Base-by-base conservation (phyloP, 495 filamentous ascomycete species). In the Aspergillus campestris region DNA sequence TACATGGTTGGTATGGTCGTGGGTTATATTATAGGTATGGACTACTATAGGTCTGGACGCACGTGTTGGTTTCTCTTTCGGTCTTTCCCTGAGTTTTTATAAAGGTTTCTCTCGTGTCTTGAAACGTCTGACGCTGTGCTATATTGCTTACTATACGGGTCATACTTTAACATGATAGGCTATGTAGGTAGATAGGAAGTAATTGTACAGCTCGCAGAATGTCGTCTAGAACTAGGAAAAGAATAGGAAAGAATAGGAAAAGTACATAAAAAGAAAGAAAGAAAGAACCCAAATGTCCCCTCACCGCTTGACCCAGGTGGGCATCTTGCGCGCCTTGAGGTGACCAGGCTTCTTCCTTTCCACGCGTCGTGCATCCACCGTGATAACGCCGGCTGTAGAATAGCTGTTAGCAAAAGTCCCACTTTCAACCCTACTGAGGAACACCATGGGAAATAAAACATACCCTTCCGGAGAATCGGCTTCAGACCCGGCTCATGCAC, bases 341-440 rank as follows among this genome's bases (percentile, higher is more conserved):
- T 86, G 83, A 53, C 92, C 92, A 18, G 89, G 79, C 80, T 99
- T 99, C 84, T 99, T 99, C 57, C 92, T 89, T 71, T 99, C 92
- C 48, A 97, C 94, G 42, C 73, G 80, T 64, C 90, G 86, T 34
- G 85, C 78, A 77, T 99, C 90, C 52, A 94, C 83, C 41, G 89
- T 95, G 47, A 97, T 77, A 60, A 81, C 86, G 44, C 92, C 92
- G 60, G 91, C 94, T 98, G 56, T 53, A n/a, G n/a, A n/a, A n/a
- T n/a, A n/a, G n/a, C n/a, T n/a, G n/a, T n/a, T n/a, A n/a, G n/a
- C n/a, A n/a, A n/a, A n/a, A n/a, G n/a, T n/a, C n/a, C n/a, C n/a
- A n/a, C n/a, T n/a, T n/a, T n/a, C n/a, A n/a, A n/a, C n/a, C n/a
- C n/a, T n/a, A n/a, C n/a, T n/a, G n/a, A n/a, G n/a, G n/a, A n/a